phyloP scores from a whole-genome alignment of 306 rosid genomes.

The Corylus heterophylla region DNA sequence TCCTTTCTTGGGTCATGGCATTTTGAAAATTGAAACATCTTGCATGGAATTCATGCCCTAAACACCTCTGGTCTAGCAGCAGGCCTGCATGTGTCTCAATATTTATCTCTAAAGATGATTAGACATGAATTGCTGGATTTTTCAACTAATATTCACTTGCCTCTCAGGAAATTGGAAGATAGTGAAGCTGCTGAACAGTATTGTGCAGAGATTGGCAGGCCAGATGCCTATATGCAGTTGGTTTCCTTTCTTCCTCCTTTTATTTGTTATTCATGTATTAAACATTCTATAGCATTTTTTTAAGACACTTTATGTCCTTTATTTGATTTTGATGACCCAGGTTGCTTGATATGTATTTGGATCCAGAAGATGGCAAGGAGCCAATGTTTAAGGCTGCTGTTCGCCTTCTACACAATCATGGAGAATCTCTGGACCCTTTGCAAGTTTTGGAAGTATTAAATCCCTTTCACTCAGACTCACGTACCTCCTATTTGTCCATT shows the following conservation, averaged over 20 bases:
- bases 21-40: background rate
- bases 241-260: conserved; percentile 40
- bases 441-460: conserved; percentile 85
- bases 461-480: conserved; percentile 5
- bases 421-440: conserved; percentile 93
- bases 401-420: conserved; percentile 97
- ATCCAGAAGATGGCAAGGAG: conserved; percentile 96
- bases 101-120: conserved; percentile 14
- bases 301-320: conserved; percentile 25
- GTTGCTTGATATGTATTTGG: conserved; percentile 98
- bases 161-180: conserved; percentile 84
- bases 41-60: background rate
- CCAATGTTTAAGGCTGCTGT: conserved; percentile 99
- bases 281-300: conserved; percentile 6
- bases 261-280: background rate
- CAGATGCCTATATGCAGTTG: conserved; percentile 96
- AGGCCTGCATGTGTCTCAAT: background rate
- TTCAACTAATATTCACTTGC: conserved; percentile 23
- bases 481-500: conserved; percentile 1
- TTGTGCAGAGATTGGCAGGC: conserved; percentile 98
- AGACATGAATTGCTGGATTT: background rate
- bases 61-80: background rate
- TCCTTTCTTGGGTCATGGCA: background rate
- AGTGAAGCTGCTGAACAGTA: conserved; percentile 99
- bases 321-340: conserved; percentile 44